Conservation (phyloP, 1,284 basidiomycete species). For the Ceratobasidium sp. region DNA sequence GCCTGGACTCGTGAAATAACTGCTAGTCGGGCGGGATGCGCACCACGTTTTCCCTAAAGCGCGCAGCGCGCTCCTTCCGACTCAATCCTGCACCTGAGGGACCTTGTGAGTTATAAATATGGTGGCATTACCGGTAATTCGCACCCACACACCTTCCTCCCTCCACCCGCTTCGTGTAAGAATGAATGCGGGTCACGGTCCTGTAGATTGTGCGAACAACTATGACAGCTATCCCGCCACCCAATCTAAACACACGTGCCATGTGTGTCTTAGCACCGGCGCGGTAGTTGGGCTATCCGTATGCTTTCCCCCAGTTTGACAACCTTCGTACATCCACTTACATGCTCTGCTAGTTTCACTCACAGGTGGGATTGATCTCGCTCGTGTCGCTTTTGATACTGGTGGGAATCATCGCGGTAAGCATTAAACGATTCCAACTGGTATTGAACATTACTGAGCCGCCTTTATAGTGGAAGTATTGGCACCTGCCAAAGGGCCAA, state of each 20-base stretch:
- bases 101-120: too few species aligned
- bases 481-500: background rate
- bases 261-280: constrained; percentile 14
- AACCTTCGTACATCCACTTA: background rate
- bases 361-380: constrained; percentile 4
- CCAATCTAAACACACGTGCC: background rate
- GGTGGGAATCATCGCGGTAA: background rate
- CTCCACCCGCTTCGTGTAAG: too few species aligned
- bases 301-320: background rate
- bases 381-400: background rate
- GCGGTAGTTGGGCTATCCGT: constrained; percentile 20
- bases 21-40: too few species aligned
- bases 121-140: too few species aligned
- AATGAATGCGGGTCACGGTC: background rate
- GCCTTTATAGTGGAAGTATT: background rate
- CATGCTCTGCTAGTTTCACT: constrained; percentile 1
- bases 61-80: too few species aligned
- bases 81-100: too few species aligned
- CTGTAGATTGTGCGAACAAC: background rate
- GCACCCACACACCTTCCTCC: too few species aligned
- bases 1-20: too few species aligned
- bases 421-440: background rate
- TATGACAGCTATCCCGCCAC: background rate
- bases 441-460: background rate
- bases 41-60: too few species aligned